A percentile compares a stretch with the other conserved stretches of the same genome.
phyloP scores from a whole-genome alignment of 2,329 filamentous ascomycete genomes.

The Clonostachys byssicola region DNA sequence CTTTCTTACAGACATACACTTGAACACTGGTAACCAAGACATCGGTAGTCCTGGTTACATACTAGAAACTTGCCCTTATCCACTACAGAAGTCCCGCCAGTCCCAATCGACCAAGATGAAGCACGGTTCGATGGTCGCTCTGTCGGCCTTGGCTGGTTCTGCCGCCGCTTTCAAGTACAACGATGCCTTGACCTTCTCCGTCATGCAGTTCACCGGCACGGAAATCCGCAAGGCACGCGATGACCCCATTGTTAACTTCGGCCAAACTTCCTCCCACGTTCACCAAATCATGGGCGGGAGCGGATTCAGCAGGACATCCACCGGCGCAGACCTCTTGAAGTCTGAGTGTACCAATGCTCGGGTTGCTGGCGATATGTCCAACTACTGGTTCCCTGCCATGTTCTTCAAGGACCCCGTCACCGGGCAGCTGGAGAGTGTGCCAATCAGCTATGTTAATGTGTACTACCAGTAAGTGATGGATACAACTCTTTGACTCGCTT shows the following conservation, averaged over 20 bases:
- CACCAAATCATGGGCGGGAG: slow-evolving; percentile 70
- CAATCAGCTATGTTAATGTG: slow-evolving; percentile 67
- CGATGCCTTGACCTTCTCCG: slow-evolving; percentile 51
- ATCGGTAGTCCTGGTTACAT: too few species aligned
- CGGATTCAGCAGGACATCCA: slow-evolving; percentile 59
- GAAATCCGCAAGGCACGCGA: slow-evolving; percentile 56
- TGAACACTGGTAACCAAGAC: too few species aligned
- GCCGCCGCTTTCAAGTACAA: slow-evolving; percentile 33
- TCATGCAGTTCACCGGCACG: slow-evolving; percentile 66
- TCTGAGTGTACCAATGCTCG: slow-evolving; percentile 70
- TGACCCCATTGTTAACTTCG: slow-evolving; percentile 67
- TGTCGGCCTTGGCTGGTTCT: slow-evolving; percentile 32
- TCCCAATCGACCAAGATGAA: slow-evolving; percentile 23
- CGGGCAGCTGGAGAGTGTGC: slow-evolving; percentile 60
- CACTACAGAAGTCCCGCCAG: too few species aligned
- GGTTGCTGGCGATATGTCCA: slow-evolving; percentile 64
- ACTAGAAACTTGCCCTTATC: too few species aligned
- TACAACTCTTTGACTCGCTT: neutral
- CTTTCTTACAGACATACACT: too few species aligned
- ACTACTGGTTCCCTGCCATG: slow-evolving; percentile 73
- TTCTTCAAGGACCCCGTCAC: slow-evolving; percentile 64
- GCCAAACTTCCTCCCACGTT: slow-evolving; percentile 54
- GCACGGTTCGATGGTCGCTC: slow-evolving; percentile 16
- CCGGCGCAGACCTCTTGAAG: slow-evolving; percentile 51
- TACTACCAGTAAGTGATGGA: slow-evolving; percentile 63